Evolutionary conservation across 805 yeast species (phyloP).

Genomic region (Cyberlindnera misumaiensis): DNA sequence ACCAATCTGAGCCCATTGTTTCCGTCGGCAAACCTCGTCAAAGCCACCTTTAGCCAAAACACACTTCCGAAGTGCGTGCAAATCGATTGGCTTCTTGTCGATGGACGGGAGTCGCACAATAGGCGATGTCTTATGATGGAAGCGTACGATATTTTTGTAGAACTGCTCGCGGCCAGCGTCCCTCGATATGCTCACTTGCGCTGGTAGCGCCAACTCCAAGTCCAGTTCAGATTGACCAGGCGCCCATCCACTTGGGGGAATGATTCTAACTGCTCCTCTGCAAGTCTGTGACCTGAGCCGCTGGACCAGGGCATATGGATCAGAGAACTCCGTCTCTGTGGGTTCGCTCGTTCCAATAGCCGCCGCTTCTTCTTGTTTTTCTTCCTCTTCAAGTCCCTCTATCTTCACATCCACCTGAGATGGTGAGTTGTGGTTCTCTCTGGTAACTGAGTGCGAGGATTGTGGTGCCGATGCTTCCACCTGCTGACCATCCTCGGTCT

Average conservation of each 20-base stretch:
- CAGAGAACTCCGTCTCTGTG: slow-evolving; percentile 41
- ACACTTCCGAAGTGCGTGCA: slow-evolving; percentile 48
- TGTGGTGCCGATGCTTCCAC: too few relatives aligned
- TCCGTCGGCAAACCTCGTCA: slow-evolving; percentile 51
- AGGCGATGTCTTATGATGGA: slow-evolving; percentile 29
- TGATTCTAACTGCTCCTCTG: too few relatives aligned
- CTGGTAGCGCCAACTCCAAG: background rate
- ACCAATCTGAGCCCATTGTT: slow-evolving; percentile 80
- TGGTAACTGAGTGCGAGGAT: too few relatives aligned
- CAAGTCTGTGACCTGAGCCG: slow-evolving; percentile 34
- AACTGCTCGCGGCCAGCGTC: slow-evolving; percentile 39
- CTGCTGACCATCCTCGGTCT: too few relatives aligned
- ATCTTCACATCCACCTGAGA: too few relatives aligned
- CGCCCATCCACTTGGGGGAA: too few relatives aligned
- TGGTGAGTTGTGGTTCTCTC: too few relatives aligned
- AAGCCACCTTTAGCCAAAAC: slow-evolving; percentile 66
- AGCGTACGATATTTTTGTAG: slow-evolving; percentile 37
- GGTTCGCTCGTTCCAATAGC: slow-evolving; percentile 22
- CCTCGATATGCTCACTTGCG: slow-evolving; percentile 11
- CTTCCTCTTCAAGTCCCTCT: too few relatives aligned
- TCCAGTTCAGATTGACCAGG: background rate
- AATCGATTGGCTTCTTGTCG: slow-evolving; percentile 59
- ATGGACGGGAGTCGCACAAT: slow-evolving; percentile 52
- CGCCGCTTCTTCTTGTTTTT: too few relatives aligned
- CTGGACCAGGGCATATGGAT: slow-evolving; percentile 42